These are phyloP conservation scores for Pelomyxa schiedti DNA, from an alignment of 78 protist species.

Conservation along the genomic window DNA sequence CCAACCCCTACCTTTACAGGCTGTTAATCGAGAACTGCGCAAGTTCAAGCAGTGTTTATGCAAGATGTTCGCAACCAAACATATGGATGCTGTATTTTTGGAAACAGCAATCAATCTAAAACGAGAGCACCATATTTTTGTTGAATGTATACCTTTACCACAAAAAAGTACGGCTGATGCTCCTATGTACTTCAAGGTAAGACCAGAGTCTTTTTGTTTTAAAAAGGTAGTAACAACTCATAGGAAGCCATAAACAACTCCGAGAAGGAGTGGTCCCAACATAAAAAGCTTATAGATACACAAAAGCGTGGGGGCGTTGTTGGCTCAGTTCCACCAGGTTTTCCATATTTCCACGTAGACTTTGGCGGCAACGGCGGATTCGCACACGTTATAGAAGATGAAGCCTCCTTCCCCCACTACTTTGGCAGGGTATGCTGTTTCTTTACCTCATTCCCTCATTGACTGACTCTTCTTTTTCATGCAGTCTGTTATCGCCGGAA, in stretches of 20 bases:
- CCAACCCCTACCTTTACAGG: background rate
- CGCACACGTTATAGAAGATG: constrained; percentile 62
- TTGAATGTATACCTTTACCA: constrained; percentile 43
- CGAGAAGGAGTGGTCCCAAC: constrained; percentile 51
- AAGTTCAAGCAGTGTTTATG: constrained; percentile 33
- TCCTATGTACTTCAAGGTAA: constrained; percentile 47
- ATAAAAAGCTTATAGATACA: constrained; percentile 41
- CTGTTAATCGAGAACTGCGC: background rate
- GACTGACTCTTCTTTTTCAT: background rate
- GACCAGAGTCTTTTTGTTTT: background rate
- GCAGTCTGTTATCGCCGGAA: constrained; percentile 14
- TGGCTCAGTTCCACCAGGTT: constrained; percentile 36
- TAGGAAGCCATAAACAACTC: constrained; percentile 30
- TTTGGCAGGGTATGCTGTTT: constrained; percentile 28
- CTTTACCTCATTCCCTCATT: background rate
- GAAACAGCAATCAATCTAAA: constrained; percentile 41
- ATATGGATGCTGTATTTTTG: constrained; percentile 22
- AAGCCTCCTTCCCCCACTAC: constrained; percentile 24
- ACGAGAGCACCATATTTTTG: constrained; percentile 9
- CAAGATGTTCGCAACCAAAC: constrained; percentile 26
- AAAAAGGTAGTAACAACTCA: too few relatives aligned
- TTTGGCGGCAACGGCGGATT: constrained; percentile 52
- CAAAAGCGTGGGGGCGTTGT: constrained; percentile 11
- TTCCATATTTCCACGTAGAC: constrained; percentile 60
- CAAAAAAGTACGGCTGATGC: constrained; percentile 14